A percentile compares a stretch with the other conserved stretches of the same genome.
These are phyloP conservation scores for Mucor sp. DNA, from an alignment of 371 early-diverging fungal genomes.

Conservation along the genomic window DNA sequence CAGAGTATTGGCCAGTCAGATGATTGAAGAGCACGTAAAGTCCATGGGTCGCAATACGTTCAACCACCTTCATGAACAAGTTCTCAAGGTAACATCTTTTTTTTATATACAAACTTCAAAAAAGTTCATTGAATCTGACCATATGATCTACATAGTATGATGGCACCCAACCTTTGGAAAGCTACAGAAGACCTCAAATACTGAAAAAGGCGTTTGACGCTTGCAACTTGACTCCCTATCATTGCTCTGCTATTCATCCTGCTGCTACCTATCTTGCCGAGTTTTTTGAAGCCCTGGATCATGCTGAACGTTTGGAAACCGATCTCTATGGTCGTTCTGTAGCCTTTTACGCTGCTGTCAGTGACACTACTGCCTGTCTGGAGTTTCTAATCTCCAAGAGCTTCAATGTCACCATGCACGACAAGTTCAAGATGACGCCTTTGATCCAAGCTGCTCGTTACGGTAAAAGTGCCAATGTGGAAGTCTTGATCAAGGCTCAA, in stretches of 20 bases:
- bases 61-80: constrained; percentile 52
- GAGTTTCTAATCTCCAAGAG: constrained; percentile 46
- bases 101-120: background rate
- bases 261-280: constrained; percentile 39
- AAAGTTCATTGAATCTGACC: background rate
- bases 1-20: constrained; percentile 28
- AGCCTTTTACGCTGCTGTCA: constrained; percentile 64
- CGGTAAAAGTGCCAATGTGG: constrained; percentile 43
- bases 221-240: constrained; percentile 47
- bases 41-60: constrained; percentile 25
- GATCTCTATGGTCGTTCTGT: constrained; percentile 54
- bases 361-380: constrained; percentile 50
- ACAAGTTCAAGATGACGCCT: constrained; percentile 52
- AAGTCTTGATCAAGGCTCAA: constrained; percentile 15
- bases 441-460: constrained; percentile 58
- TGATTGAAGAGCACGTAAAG: constrained; percentile 19
- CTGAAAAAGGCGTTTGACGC: constrained; percentile 47
- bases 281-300: constrained; percentile 42
- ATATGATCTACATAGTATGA: constrained; percentile 13
- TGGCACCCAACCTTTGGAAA: constrained; percentile 21
- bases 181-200: constrained; percentile 49
- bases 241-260: constrained; percentile 51
- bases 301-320: constrained; percentile 37
- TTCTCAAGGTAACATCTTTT: constrained; percentile 35
- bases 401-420: constrained; percentile 33